Base-by-base conservation (phyloP, 441 rosid species). In the Syzygium syzygioides region DNA sequence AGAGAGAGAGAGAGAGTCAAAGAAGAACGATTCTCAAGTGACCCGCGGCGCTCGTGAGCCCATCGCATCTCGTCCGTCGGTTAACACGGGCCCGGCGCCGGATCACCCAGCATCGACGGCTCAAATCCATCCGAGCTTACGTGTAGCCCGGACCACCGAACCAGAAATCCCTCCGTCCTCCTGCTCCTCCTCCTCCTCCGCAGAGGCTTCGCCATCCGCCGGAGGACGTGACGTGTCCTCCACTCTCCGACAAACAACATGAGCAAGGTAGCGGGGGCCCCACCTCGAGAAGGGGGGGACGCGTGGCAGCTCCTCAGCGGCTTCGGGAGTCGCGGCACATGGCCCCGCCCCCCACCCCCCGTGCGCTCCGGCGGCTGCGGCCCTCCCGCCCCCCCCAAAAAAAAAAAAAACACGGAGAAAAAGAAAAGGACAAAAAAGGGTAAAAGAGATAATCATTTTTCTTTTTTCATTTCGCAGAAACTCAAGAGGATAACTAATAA, bases 301-400 rank as follows among this genome's bases (percentile, higher is more conserved):
- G 50, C 83, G 83, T 71, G 83, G 83, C 83, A 13, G 14, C 52
- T 37, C 4, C 52, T 71, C 83, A 71, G 52, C 52, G 83, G 52
- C 52, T 45, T 71, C 3, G 83, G 5, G 20, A 37, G 83, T 71
- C 83, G 17, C 52, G 12, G 48, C 83, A 71, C 83, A 71, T 71
- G 83, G 41, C 41, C 41, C n/a, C n/a, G n/a, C n/a, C 37, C 71
- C 71, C 66, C 66, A 48, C 48, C 52, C 14, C 83, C 83, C 28
- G 83, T 71, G 83, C 83, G 45, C 48, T 68, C 48, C 83, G 83
- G 83, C 83, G 83, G 83, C 83, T 71, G 83, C 83, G n/a, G 14
- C 83, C n/a, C 52, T 11, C 17, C 80, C 17, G 1, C 9, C 48
- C 48, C 48, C 45, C 6, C 6, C 4, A 9, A 11, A 20, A 32